Evolutionary conservation across 2,329 filamentous ascomycete genomes (phyloP).

Genomic region (Clarireedia paspali): DNA sequence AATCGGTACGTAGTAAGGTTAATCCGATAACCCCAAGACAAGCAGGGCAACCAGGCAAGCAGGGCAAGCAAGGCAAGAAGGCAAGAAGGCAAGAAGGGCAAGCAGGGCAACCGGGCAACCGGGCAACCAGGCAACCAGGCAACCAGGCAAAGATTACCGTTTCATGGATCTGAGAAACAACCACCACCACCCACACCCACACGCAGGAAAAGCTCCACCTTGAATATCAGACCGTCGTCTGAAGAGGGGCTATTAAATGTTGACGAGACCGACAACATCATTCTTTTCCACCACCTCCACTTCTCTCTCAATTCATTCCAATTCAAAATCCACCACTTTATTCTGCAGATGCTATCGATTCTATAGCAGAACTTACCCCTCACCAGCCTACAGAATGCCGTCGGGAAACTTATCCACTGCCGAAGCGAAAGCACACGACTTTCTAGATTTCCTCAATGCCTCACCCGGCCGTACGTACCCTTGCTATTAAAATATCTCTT

Average conservation of each 20-base stretch:
- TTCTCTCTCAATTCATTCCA: background rate
- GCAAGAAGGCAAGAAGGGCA: too few species aligned
- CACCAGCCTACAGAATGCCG: slow-evolving; percentile 18
- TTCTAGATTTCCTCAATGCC: slow-evolving; percentile 87
- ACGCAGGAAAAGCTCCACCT: background rate
- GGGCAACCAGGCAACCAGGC: too few species aligned
- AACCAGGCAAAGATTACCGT: too few species aligned
- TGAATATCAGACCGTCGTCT: background rate
- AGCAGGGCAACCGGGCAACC: too few species aligned
- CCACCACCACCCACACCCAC: background rate
- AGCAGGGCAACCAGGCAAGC: too few species aligned
- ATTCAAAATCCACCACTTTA: background rate
- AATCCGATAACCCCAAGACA: too few species aligned
- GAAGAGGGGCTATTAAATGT: background rate
- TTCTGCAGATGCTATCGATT: slow-evolving; percentile 1
- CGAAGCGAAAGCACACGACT: slow-evolving; percentile 48
- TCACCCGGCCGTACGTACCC: slow-evolving; percentile 75
- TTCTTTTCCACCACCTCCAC: background rate
- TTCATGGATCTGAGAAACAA: background rate
- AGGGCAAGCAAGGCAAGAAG: too few species aligned
- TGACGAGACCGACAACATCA: slow-evolving; percentile 1
- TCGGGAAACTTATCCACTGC: slow-evolving; percentile 20
- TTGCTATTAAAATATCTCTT: slow-evolving; percentile 13
- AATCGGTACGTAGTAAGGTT: too few species aligned
- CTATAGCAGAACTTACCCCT: background rate